These are phyloP conservation scores for Pyrenula aspistea DNA, from an alignment of 495 filamentous ascomycete genomes.

Conservation along the genomic window DNA sequence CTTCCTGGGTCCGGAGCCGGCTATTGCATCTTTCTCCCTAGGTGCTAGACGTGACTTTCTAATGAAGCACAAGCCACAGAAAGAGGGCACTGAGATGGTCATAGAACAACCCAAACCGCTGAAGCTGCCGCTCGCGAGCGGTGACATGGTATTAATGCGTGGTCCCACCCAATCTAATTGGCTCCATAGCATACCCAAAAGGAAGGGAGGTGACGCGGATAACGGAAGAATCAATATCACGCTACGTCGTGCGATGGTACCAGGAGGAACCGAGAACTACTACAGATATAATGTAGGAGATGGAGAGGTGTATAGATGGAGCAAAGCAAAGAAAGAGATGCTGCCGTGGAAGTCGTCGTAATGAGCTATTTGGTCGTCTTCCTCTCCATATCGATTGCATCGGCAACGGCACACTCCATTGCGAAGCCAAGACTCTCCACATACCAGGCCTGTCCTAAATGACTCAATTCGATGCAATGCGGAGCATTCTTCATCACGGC, in stretches of 20 bases:
- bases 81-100: constrained; percentile 6
- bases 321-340: constrained; percentile 42
- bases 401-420: constrained; percentile 9
- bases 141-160: constrained; percentile 65
- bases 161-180: constrained; percentile 57
- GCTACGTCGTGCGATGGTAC: constrained; percentile 50
- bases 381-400: neutral
- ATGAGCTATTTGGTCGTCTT: neutral
- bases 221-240: constrained; percentile 66
- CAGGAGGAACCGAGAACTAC: constrained; percentile 59
- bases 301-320: constrained; percentile 52
- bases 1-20: constrained; percentile 53
- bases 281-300: constrained; percentile 64
- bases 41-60: constrained; percentile 55
- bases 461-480: constrained; percentile 18
- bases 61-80: constrained; percentile 53
- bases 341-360: constrained; percentile 19
- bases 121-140: constrained; percentile 47
- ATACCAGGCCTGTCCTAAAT: constrained; percentile 10
- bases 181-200: constrained; percentile 67
- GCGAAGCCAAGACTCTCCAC: constrained; percentile 14
- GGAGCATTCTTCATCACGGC: constrained; percentile 8
- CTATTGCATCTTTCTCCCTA: constrained; percentile 60
- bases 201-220: constrained; percentile 40
- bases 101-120: constrained; percentile 24